These are phyloP conservation scores for Cornus suecica DNA, from an alignment of 148 eudicot genomes.

Conservation along the genomic window DNA sequence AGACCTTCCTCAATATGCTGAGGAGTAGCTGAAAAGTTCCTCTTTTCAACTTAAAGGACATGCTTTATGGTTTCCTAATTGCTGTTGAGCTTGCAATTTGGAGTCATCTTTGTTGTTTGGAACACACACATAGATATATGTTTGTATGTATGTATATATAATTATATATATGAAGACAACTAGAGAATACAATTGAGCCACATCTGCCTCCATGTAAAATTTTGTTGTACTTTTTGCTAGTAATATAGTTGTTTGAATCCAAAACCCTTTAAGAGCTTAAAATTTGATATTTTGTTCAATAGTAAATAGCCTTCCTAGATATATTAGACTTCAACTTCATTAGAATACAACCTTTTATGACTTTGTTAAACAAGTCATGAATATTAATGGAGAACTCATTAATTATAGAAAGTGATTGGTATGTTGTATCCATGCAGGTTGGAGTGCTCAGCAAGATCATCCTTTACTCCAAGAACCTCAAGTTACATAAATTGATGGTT, in stretches of 20 bases:
- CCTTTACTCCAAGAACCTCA: constrained; percentile 4
- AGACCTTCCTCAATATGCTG: background rate
- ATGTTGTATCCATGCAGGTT: constrained; percentile 1
- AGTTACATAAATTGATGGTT: background rate
- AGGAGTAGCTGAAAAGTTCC: background rate
- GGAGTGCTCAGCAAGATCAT: constrained; percentile 5
- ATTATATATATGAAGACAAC: too few relatives aligned
- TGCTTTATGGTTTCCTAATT: too few relatives aligned
- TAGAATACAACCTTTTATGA: background rate
- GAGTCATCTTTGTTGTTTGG: background rate
- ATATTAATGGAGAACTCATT: constrained; percentile 3
- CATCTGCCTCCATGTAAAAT: background rate
- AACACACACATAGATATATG: too few relatives aligned
- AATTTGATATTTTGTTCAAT: too few relatives aligned
- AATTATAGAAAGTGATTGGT: constrained; percentile 6
- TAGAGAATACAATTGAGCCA: too few relatives aligned
- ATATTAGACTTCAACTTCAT: background rate
- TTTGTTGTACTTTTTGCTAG: background rate
- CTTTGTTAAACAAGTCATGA: background rate
- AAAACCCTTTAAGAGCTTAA: background rate
- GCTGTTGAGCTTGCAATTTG: too few relatives aligned
- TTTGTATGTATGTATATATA: too few relatives aligned
- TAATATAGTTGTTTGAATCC: background rate
- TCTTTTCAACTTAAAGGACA: background rate
- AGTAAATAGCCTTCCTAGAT: background rate